phyloP scores from a whole-genome alignment of 345 rosid genomes.

The Eucalyptus grandis region DNA sequence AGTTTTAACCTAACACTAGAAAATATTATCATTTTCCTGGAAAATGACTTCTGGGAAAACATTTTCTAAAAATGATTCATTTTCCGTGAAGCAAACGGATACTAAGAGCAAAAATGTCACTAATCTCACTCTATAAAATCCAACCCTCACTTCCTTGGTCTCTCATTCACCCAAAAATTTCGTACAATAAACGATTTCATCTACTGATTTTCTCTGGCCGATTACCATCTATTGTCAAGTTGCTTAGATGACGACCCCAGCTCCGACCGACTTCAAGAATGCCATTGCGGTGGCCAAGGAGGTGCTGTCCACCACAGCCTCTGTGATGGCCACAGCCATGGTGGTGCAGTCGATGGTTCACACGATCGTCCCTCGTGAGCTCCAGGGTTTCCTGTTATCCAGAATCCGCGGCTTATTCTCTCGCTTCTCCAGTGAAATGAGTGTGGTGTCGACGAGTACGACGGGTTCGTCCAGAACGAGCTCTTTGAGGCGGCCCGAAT shows the following conservation, averaged over 20 bases:
- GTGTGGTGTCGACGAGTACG: slow-evolving; percentile 23
- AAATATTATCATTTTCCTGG: no score
- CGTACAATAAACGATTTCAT: background rate
- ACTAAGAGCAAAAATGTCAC: background rate
- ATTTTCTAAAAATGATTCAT: no score
- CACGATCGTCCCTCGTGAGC: slow-evolving; percentile 28
- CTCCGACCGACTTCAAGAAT: background rate
- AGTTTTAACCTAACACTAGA: no score
- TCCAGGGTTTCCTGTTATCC: slow-evolving; percentile 10
- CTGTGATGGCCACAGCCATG: slow-evolving; percentile 40
- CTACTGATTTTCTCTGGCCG: background rate
- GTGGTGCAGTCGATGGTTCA: slow-evolving; percentile 25
- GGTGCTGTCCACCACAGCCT: slow-evolving; percentile 33
- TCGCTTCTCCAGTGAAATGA: slow-evolving; percentile 31
- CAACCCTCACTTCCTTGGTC: background rate
- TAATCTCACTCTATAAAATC: background rate
- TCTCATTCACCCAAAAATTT: background rate
- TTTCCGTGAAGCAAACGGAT: no score
- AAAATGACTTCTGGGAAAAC: no score
- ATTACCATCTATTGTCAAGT: background rate
- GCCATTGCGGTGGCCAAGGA: slow-evolving; percentile 14
- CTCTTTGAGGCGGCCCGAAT: slow-evolving; percentile 28
- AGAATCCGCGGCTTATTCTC: slow-evolving; percentile 9
- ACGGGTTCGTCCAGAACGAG: slow-evolving; percentile 27
- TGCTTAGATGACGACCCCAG: background rate